These are phyloP conservation scores for Periconia digitata DNA, from an alignment of 2,329 filamentous ascomycete genomes.

Conservation along the genomic window DNA sequence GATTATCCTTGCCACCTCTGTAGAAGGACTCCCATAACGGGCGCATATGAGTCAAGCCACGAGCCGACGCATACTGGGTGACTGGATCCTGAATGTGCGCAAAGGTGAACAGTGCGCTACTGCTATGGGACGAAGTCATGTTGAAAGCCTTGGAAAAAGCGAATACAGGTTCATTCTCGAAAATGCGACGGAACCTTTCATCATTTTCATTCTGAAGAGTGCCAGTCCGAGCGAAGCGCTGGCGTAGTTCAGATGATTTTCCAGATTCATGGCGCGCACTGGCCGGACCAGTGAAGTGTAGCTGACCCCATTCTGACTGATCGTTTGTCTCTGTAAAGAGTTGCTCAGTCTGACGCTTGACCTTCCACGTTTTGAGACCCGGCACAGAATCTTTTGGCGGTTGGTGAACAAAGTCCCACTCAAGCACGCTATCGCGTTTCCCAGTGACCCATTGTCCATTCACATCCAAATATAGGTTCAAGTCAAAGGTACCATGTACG, in stretches of 20 bases:
- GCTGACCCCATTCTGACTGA: slow-evolving; percentile 79
- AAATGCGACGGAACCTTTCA: slow-evolving; percentile 66
- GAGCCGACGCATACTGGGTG: slow-evolving; percentile 74
- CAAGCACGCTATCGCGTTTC: slow-evolving; percentile 66
- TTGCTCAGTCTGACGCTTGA: slow-evolving; percentile 62
- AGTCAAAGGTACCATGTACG: slow-evolving; percentile 64
- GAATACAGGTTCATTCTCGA: slow-evolving; percentile 79
- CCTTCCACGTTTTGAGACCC: slow-evolving; percentile 66
- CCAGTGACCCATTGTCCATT: slow-evolving; percentile 78
- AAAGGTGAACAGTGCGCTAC: slow-evolving; percentile 71
- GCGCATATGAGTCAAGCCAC: slow-evolving; percentile 75
- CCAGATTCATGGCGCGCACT: slow-evolving; percentile 71
- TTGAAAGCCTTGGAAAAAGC: slow-evolving; percentile 60
- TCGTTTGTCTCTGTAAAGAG: slow-evolving; percentile 74
- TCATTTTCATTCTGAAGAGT: slow-evolving; percentile 69
- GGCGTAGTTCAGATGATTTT: slow-evolving; percentile 65
- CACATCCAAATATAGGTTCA: slow-evolving; percentile 52
- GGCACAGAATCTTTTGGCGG: slow-evolving; percentile 40
- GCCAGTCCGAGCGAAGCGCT: slow-evolving; percentile 69
- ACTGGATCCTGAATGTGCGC: slow-evolving; percentile 77
- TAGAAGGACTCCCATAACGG: slow-evolving; percentile 82
- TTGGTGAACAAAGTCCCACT: slow-evolving; percentile 64
- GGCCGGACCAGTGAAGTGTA: slow-evolving; percentile 73
- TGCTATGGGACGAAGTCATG: slow-evolving; percentile 17
- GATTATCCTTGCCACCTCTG: slow-evolving; percentile 57